These are phyloP conservation scores for Eucommia ulmoides DNA, from an alignment of 257 asterid species.

Conservation along the genomic window DNA sequence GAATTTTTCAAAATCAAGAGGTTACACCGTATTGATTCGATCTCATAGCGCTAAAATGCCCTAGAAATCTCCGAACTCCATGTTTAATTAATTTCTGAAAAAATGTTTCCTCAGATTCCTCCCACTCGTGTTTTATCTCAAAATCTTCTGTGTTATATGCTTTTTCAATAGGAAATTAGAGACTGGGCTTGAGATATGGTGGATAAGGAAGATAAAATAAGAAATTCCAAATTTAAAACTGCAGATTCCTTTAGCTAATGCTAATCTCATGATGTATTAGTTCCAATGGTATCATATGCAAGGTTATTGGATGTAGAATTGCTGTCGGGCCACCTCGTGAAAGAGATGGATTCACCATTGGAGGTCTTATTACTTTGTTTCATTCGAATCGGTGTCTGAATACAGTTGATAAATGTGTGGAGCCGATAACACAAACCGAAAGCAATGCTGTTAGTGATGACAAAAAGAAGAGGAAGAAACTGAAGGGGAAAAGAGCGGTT, in stretches of 20 bases:
- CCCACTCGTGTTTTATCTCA: background rate
- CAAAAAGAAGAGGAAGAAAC: slow-evolving; percentile 57
- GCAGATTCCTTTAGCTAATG: background rate
- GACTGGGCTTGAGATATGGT: background rate
- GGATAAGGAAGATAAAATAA: background rate
- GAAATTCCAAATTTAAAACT: background rate
- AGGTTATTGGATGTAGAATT: slow-evolving; percentile 22
- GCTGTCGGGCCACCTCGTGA: slow-evolving; percentile 12
- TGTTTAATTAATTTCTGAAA: background rate
- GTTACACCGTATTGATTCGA: too few relatives aligned
- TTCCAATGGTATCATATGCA: slow-evolving; percentile 22
- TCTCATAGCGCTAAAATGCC: too few relatives aligned
- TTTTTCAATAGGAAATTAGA: background rate
- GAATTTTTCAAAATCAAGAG: too few relatives aligned
- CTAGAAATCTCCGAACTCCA: too few relatives aligned
- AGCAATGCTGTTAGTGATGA: slow-evolving; percentile 11
- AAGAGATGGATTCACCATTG: slow-evolving; percentile 15
- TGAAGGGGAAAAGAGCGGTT: slow-evolving; percentile 84
- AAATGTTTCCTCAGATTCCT: background rate
- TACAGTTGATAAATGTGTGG: slow-evolving; percentile 22
- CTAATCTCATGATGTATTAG: slow-evolving; percentile 13
- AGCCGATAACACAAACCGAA: slow-evolving; percentile 24
- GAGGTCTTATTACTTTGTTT: slow-evolving; percentile 24
- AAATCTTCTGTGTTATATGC: background rate
- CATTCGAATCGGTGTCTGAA: slow-evolving; percentile 33